These are phyloP conservation scores for Stromatinia cepivora DNA, from an alignment of 2,329 filamentous ascomycete genomes.

Conservation along the genomic window DNA sequence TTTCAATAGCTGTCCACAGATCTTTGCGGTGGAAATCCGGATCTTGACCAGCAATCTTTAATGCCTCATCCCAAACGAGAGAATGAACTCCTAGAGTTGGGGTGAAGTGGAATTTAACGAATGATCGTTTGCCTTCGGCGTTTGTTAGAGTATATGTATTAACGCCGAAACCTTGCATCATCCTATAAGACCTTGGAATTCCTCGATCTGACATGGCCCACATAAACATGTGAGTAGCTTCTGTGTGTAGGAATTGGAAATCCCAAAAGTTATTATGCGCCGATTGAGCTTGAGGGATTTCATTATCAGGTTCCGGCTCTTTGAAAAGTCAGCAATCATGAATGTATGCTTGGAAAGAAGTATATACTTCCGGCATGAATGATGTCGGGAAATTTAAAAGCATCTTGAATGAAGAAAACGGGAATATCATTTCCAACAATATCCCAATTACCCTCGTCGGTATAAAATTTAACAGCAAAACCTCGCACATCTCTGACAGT, in stretches of 20 bases:
- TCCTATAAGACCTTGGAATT: constrained; percentile 73
- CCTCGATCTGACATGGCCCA: constrained; percentile 76
- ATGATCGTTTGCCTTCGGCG: constrained; percentile 64
- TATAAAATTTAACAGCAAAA: constrained; percentile 78
- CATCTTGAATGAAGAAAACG: constrained; percentile 75
- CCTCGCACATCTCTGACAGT: constrained; percentile 82
- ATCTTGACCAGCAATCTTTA: constrained; percentile 63
- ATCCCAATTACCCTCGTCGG: constrained; percentile 75
- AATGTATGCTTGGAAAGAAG: constrained; percentile 18
- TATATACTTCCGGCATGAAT: constrained; percentile 49
- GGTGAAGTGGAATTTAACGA: constrained; percentile 78
- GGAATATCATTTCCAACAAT: constrained; percentile 73
- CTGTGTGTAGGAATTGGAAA: constrained; percentile 65
- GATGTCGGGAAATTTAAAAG: constrained; percentile 71
- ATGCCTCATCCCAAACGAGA: constrained; percentile 75
- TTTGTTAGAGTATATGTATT: constrained; percentile 75
- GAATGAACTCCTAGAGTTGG: constrained; percentile 70
- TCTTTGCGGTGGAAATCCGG: constrained; percentile 83
- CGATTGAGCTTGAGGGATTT: constrained; percentile 68
- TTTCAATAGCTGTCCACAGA: constrained; percentile 71
- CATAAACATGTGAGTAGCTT: constrained; percentile 77
- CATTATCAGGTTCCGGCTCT: constrained; percentile 71
- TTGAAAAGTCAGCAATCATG: constrained; percentile 36
- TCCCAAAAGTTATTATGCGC: constrained; percentile 80
- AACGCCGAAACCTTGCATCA: constrained; percentile 86